Evolutionary conservation across 2,329 filamentous ascomycete genomes (phyloP).

Genomic region (Scedosporium boydii): DNA sequence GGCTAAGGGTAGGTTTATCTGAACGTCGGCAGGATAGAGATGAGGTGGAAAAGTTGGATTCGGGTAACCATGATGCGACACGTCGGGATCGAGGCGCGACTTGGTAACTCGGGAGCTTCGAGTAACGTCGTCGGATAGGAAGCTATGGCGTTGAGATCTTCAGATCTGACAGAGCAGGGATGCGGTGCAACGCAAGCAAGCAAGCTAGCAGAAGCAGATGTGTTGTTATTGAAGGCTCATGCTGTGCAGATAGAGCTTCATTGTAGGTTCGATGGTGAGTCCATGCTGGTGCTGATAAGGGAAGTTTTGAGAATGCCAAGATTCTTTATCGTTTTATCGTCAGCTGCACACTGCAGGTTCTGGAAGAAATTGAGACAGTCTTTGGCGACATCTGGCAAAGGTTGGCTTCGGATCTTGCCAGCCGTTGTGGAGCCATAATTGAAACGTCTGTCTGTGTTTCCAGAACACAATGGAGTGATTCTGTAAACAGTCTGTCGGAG

Average conservation of each 20-base stretch:
- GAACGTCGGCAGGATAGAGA: background rate
- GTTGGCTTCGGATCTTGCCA: background rate
- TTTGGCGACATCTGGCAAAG: background rate
- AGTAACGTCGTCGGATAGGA: background rate
- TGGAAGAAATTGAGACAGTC: background rate
- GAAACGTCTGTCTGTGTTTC: background rate
- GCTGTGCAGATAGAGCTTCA: too few species aligned
- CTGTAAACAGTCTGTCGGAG: background rate
- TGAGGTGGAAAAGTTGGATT: background rate
- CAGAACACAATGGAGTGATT: slow-evolving; percentile 1
- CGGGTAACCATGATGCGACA: background rate
- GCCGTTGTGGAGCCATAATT: background rate
- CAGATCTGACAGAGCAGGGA: background rate
- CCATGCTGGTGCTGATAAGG: background rate
- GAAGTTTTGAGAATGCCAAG: background rate
- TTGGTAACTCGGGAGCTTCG: background rate
- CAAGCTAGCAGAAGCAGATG: background rate
- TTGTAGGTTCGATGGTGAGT: background rate
- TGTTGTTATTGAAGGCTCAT: too few species aligned
- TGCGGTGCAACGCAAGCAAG: background rate
- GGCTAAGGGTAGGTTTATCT: background rate
- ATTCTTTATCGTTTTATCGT: background rate
- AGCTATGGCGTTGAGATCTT: background rate
- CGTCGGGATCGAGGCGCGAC: too few species aligned
- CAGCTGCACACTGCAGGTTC: background rate